Evolutionary conservation across 345 rosid genomes (phyloP), one percentile per base, ranked within the genome.

Genomic region (Sisymbrium irio): DNA sequence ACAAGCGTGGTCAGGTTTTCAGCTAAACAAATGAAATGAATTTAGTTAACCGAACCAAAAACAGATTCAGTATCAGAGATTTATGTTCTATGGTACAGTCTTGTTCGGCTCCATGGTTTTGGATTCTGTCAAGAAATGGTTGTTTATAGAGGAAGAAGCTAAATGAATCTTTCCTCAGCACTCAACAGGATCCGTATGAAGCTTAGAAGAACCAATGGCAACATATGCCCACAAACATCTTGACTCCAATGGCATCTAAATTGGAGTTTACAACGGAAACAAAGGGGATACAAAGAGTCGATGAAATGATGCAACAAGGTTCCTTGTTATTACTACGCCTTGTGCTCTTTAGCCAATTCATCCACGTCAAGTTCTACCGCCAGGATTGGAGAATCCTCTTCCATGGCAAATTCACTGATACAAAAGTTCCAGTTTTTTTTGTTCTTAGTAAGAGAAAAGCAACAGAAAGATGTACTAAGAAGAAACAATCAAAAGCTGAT

Each of bases 331-430:
- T 42, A 11, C 77, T 83, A 84, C 6, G 89, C 80, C 82, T 87
- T 89, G 87, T 88, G 93, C 74, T 85, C 82, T 81, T 87, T 91
- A 27, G 85, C 79, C 97, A 94, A 73, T 80, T 94, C 97, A 10
- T 88, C 92, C 14, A 94, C 96, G 27, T 94, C 96, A 78, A 94
- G 84, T 77, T 91, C 98, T 59, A 91, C 85, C 42, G 88, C 85
- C 83, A 94, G 69, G 59, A 94, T 82, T 4, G 98, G 89, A 10
- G 83, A 77, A 82, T 94, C 98, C 78, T 76, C 82, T 62, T 36
- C 77, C 87, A 79, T 79, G 85, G 97, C 84, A 70, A 42, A 50
- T 72, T 84, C 73, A 83, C 98, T 94, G 87, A 65, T 28, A 35
- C 33, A 74, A 9, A 76, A 41, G 15, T 62, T 51, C 25, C 54